These are phyloP conservation scores for Lodderomyces beijingensis DNA, from an alignment of 1,139 yeast genomes.

Conservation along the genomic window DNA sequence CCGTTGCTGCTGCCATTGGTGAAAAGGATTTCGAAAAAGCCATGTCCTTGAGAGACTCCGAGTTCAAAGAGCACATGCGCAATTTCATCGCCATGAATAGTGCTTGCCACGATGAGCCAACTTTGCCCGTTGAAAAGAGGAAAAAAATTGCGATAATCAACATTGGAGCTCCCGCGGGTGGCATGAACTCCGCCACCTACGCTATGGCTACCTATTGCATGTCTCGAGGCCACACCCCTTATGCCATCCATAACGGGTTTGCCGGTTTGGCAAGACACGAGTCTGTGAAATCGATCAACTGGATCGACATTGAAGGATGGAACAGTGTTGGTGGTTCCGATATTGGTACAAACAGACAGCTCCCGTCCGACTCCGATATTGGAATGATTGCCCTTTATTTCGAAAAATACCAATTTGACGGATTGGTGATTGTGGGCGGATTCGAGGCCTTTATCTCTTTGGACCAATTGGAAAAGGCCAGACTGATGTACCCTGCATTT, in stretches of 20 bases:
- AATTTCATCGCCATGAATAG: constrained; percentile 61
- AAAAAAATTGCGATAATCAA: constrained; percentile 68
- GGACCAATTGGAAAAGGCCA: constrained; percentile 60
- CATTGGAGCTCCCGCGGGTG: constrained; percentile 83
- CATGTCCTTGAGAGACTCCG: constrained; percentile 64
- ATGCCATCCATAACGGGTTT: constrained; percentile 73
- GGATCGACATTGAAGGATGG: constrained; percentile 75
- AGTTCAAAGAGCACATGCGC: constrained; percentile 60
- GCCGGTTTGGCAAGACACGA: constrained; percentile 75
- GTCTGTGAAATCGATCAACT: constrained; percentile 54
- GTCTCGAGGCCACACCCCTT: constrained; percentile 71
- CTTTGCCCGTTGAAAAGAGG: constrained; percentile 52
- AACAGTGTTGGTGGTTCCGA: constrained; percentile 75
- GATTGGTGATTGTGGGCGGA: constrained; percentile 72
- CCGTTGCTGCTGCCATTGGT: constrained; percentile 66
- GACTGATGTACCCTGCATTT: constrained; percentile 64
- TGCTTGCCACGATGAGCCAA: constrained; percentile 56
- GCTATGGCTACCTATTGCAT: constrained; percentile 72
- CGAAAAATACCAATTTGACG: constrained; percentile 69
- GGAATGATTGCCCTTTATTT: constrained; percentile 76
- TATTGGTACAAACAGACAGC: constrained; percentile 73
- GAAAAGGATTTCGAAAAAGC: constrained; percentile 59
- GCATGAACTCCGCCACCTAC: constrained; percentile 72
- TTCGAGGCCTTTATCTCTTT: constrained; percentile 74
- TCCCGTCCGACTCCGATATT: constrained; percentile 62